Base-by-base conservation (phyloP, 768 basidiomycete genomes). In the Crucibulum laeve region DNA sequence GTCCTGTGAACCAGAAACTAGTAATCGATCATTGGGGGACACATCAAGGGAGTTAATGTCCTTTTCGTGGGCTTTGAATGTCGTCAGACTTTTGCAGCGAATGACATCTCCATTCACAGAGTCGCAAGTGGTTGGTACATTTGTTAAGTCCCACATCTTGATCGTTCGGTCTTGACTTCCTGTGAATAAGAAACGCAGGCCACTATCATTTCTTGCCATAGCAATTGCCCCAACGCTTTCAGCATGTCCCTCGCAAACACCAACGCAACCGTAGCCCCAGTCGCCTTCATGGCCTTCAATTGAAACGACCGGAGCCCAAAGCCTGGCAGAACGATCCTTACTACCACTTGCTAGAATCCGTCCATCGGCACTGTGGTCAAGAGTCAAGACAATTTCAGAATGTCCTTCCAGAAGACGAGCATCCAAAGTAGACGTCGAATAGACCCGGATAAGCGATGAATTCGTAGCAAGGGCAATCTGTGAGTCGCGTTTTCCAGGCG, bases 1-100 rank as follows among this genome's bases (percentile, higher is more conserved):
- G 64, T 99, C 96, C 60, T 98, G 96, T 15, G 93, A 96, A 17
- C 92, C 96, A 3, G 94, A 95, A 6, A 83, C 95, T 35, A 98
- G 76, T 45, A 94, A 64, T 47, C 73, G 74, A 61, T 96, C 91
- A 58, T 95, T 91, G 4, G 91, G 93, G 3, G 95, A 73, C 13
- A 98, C 72, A 60, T 98, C 96, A 30, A 99, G 74, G 44, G 93
- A 82, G 62, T 99, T 99, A 67, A 99, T 98, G 64, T 98, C 96
- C 67, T 97, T 98, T 43, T 98, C 96, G 64, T 98, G 96, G 10
- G 93, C 91, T 60, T 87, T 89, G 39, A 84, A 79, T 10, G 96
- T 98, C 25, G 77, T 76, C 25, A 98, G 69, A 49, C 91, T 91
- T 56, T 76, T 80, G 58, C 84, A 85, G 46, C 76, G 81, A 25